Evolutionary conservation across 1,284 basidiomycete species (phyloP).

Genomic region (Neotropicomus parvogracilis): DNA sequence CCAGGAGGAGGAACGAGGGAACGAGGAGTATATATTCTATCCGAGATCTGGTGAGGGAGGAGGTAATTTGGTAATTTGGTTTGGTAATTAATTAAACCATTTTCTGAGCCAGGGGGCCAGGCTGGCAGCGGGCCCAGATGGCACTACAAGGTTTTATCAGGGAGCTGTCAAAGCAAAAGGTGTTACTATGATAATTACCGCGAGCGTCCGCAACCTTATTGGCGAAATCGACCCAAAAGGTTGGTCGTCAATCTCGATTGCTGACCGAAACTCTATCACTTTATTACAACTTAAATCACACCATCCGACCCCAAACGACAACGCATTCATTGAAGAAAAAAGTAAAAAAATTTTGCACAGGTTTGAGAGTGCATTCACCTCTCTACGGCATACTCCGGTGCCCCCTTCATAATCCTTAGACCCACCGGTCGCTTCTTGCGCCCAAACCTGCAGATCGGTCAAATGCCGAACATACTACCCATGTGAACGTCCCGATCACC

Average conservation of each 20-base stretch:
- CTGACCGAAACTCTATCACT: constrained; percentile 37
- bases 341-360: not conserved
- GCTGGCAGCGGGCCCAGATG: constrained; percentile 12
- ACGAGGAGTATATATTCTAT: constrained; percentile 30
- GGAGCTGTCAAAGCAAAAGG: constrained; percentile 26
- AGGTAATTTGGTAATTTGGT: constrained; percentile 30
- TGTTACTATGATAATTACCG: constrained; percentile 30
- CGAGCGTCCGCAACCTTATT: constrained; percentile 33
- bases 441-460: constrained; percentile 21
- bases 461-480: constrained; percentile 10
- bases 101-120: constrained; percentile 29
- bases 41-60: constrained; percentile 31
- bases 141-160: constrained; percentile 23
- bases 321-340: not conserved
- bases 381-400: constrained; percentile 21
- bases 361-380: not conserved
- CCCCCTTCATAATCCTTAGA: constrained; percentile 9
- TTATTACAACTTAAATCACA: constrained; percentile 37
- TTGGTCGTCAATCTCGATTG: constrained; percentile 39
- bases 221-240: constrained; percentile 38
- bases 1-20: constrained; percentile 12
- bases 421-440: constrained; percentile 18
- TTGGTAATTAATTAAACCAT: constrained; percentile 41
- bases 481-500: constrained; percentile 32
- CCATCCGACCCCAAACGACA: constrained; percentile 8